Conservation (phyloP, 257 asterid genomes). For the Henckelia pumila region DNA sequence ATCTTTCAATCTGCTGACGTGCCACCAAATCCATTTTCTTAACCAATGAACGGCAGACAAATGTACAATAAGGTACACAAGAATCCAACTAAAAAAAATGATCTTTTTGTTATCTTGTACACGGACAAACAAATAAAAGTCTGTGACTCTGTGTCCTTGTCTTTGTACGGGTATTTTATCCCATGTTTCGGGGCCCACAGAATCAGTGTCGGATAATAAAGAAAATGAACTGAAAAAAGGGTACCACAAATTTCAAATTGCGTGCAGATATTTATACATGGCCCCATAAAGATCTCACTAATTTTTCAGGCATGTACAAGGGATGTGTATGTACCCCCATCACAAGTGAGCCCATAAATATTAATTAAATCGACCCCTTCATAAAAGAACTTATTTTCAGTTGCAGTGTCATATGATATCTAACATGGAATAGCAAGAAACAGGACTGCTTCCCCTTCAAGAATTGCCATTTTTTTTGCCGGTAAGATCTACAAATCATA, state of each 20-base stretch:
- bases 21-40: slow-evolving; percentile 20
- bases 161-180: slow-evolving; percentile 19
- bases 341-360: slow-evolving; percentile 1
- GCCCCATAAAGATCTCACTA: background rate
- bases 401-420: background rate
- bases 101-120: slow-evolving; percentile 16
- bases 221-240: slow-evolving; percentile 13
- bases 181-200: slow-evolving; percentile 27
- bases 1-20: slow-evolving; percentile 28
- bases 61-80: slow-evolving; percentile 10
- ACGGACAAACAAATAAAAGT: slow-evolving; percentile 19
- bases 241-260: slow-evolving; percentile 29
- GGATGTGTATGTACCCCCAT: background rate
- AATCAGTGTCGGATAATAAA: slow-evolving; percentile 31
- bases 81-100: slow-evolving; percentile 27
- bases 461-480: no score
- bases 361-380: no score
- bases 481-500: no score
- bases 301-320: no score
- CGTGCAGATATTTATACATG: slow-evolving; percentile 1
- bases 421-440: background rate
- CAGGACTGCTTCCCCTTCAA: background rate
- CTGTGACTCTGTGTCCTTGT: slow-evolving; percentile 20
- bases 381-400: background rate
- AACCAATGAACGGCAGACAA: background rate